Evolutionary conservation across 2,329 filamentous ascomycete species (phyloP), one percentile per base, ranked within the genome.

Genomic region (Colletotrichum lindemuthianum): DNA sequence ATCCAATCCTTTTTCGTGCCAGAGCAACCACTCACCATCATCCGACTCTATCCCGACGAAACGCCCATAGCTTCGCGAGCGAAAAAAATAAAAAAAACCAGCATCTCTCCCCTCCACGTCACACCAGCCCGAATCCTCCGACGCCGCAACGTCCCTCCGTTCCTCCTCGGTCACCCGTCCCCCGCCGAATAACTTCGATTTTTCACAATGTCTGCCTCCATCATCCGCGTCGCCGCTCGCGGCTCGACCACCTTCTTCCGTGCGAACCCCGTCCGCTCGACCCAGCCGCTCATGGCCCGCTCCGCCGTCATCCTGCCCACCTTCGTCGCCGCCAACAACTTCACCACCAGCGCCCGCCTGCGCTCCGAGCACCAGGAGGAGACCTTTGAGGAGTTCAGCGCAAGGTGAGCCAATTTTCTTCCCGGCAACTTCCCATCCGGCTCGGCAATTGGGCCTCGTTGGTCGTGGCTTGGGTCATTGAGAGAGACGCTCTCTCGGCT

Each of bases 301-400:
- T 80, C 83, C 72, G 80, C 82, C 73, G 80, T 82, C 67, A 77
- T 81, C 70, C 74, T 79, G 66, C 84, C 86, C 72, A 80, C 81
- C 69, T 72, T 84, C 71, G 50, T 66, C 49, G 63, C 83, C 74
- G 73, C 74, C 72, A 79, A 76, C 75, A 82, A 76, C 82, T 90
- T 90, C 83, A 90, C 86, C 85, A 90, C 88, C 76, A 84, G 83
- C 68, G 77, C 81, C 72, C 76, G 83, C 75, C 79, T 84, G 76
- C 82, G 81, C 72, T 78, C 79, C 76, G 82, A 86, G 76, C 92
- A 97, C 81, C 88, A 90, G 77, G 96, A 99, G 82, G 96, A 99
- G 89, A 97, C 92, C 75, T 99, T 97, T 74, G 96, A 99, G 86
- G 94, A 98, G 85, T 99, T 99, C 83, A 93, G 92, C 82, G 91